Evolutionary conservation across 345 rosid species (phyloP).

Genomic region (Brassica carinata): DNA sequence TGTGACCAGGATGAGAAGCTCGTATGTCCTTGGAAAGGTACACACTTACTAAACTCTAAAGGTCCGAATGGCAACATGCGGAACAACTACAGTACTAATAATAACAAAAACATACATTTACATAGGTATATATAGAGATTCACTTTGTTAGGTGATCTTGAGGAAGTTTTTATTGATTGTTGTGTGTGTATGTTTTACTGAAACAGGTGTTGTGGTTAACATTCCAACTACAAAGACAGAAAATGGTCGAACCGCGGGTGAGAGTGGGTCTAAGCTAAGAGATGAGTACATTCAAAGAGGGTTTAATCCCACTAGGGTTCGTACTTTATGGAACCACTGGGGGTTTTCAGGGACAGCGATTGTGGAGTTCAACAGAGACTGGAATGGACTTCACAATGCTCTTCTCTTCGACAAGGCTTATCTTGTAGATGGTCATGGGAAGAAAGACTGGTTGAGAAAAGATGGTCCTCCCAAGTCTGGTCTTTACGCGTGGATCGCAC

Average conservation of each 20-base stretch:
- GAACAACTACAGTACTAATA: no score
- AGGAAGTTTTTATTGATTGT: constrained; percentile 1
- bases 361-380: constrained; percentile 83
- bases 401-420: constrained; percentile 83
- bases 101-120: no score
- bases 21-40: constrained; percentile 87
- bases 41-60: not conserved
- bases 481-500: constrained; percentile 90
- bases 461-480: constrained; percentile 51
- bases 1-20: constrained; percentile 68
- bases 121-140: not conserved
- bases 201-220: constrained; percentile 73
- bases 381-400: constrained; percentile 90
- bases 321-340: constrained; percentile 71
- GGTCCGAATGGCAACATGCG: not conserved
- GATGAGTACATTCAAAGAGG: constrained; percentile 82
- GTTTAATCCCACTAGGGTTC: constrained; percentile 82
- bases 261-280: constrained; percentile 87
- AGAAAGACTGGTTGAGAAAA: constrained; percentile 58
- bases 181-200: not conserved
- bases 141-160: constrained; percentile 2
- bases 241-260: constrained; percentile 75
- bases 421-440: constrained; percentile 79
- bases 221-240: constrained; percentile 62
- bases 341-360: constrained; percentile 87